Conservation (phyloP, 2,329 filamentous ascomycete genomes). For the Teratosphaeriaceae sp. region DNA sequence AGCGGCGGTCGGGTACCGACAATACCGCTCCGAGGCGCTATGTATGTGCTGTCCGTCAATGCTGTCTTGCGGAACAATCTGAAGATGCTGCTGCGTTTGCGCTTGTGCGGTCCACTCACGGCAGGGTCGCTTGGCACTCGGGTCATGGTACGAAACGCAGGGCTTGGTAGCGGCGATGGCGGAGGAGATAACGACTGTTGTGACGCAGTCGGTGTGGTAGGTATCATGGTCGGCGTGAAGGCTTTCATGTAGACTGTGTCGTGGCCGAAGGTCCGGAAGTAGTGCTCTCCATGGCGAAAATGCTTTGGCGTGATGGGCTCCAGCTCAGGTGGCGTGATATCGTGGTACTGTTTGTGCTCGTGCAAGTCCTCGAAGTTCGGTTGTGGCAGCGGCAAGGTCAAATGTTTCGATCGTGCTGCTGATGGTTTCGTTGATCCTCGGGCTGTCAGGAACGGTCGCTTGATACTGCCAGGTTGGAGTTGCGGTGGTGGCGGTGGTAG, state of each 20-base stretch:
- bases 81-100: slow-evolving; percentile 12
- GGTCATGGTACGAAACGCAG: background rate
- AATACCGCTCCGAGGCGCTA: slow-evolving; percentile 1
- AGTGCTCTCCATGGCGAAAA: slow-evolving; percentile 16
- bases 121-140: background rate
- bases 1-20: background rate
- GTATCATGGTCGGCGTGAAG: slow-evolving; percentile 8
- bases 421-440: slow-evolving; percentile 4
- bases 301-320: slow-evolving; percentile 10
- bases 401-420: background rate
- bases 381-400: background rate
- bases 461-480: background rate
- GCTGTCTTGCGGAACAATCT: slow-evolving; percentile 5
- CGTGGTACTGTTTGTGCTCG: slow-evolving; percentile 12
- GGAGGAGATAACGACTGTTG: background rate
- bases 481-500: background rate
- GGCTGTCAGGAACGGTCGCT: background rate
- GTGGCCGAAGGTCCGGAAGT: slow-evolving; percentile 17
- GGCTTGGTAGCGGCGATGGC: background rate
- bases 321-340: slow-evolving; percentile 18
- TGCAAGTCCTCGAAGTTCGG: background rate
- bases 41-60: slow-evolving; percentile 1
- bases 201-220: background rate
- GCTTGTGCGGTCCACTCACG: slow-evolving; percentile 1
- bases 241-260: slow-evolving; percentile 15